Percentiles rank a stretch among this genome's conserved stretches.
phyloP scores from a whole-genome alignment of 2,329 filamentous ascomycete species.

The Diaporthe velutina region DNA sequence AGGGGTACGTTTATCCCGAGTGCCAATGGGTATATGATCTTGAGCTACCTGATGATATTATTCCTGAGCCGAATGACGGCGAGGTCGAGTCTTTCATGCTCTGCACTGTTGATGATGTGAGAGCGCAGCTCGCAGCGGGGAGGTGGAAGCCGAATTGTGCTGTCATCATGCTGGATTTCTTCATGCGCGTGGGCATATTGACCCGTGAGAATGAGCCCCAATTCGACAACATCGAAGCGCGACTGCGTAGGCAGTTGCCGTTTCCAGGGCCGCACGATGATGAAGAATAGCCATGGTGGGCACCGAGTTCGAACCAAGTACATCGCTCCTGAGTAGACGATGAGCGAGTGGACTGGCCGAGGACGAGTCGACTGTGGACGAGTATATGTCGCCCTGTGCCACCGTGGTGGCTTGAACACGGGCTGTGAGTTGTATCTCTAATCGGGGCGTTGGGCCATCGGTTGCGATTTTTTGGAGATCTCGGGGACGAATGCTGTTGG shows the following conservation, averaged over 20 bases:
- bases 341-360: background rate
- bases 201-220: conserved; percentile 83
- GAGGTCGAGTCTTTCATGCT: conserved; percentile 91
- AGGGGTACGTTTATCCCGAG: conserved; percentile 87
- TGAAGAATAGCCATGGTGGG: conserved; percentile 18
- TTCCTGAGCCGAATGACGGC: conserved; percentile 83
- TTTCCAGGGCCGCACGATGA: conserved; percentile 78
- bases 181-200: conserved; percentile 85
- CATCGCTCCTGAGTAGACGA: background rate
- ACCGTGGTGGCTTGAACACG: conserved; percentile 1
- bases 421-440: background rate
- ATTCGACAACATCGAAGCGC: conserved; percentile 79
- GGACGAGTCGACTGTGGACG: background rate
- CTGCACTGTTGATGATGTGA: conserved; percentile 81
- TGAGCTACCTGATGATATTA: conserved; percentile 76
- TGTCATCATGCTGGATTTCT: conserved; percentile 87
- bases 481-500: conserved; percentile 16
- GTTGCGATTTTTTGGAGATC: background rate
- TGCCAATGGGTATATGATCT: conserved; percentile 93
- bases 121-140: conserved; percentile 75
- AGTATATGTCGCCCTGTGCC: background rate
- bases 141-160: conserved; percentile 96
- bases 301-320: background rate
- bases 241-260: conserved; percentile 83
- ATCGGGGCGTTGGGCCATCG: background rate